Evolutionary conservation across 2,329 filamentous ascomycete species (phyloP).

Genomic region (Beauveria caledonica): DNA sequence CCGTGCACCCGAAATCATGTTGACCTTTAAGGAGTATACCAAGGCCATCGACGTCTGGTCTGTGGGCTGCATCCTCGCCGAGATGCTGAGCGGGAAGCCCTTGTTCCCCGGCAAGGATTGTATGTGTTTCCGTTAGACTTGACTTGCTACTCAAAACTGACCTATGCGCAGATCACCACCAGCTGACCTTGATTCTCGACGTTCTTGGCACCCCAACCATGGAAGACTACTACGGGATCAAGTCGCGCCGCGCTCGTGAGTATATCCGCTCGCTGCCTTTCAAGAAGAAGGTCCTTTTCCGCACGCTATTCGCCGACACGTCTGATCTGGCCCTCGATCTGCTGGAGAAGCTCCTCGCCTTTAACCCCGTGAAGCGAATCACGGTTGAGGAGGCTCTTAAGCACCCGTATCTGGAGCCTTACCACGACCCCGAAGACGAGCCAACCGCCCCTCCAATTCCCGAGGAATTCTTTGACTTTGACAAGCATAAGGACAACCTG

Average conservation of each 20-base stretch:
- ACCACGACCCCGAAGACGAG: conserved; percentile 98
- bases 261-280: conserved; percentile 97
- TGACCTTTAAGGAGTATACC: conserved; percentile 99
- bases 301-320: conserved; percentile 96
- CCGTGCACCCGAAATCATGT: conserved; percentile 97
- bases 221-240: conserved; percentile 99
- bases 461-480: conserved; percentile 99
- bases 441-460: conserved; percentile 93
- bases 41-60: conserved; percentile 99
- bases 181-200: conserved; percentile 92
- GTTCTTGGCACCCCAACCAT: conserved; percentile 97
- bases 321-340: conserved; percentile 92
- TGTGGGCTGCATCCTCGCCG: conserved; percentile 92
- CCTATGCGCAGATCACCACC: conserved; percentile 70
- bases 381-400: conserved; percentile 95
- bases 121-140: conserved; percentile 40
- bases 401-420: conserved; percentile 96
- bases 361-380: conserved; percentile 98
- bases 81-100: conserved; percentile 98
- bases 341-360: conserved; percentile 89
- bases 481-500: conserved; percentile 98
- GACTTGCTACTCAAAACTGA: background rate
- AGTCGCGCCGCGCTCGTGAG: conserved; percentile 91
- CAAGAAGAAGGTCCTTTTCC: conserved; percentile 99
- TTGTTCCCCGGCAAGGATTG: conserved; percentile 98